phyloP scores from a whole-genome alignment of 805 yeast genomes.

The Yarrowia sp. region DNA sequence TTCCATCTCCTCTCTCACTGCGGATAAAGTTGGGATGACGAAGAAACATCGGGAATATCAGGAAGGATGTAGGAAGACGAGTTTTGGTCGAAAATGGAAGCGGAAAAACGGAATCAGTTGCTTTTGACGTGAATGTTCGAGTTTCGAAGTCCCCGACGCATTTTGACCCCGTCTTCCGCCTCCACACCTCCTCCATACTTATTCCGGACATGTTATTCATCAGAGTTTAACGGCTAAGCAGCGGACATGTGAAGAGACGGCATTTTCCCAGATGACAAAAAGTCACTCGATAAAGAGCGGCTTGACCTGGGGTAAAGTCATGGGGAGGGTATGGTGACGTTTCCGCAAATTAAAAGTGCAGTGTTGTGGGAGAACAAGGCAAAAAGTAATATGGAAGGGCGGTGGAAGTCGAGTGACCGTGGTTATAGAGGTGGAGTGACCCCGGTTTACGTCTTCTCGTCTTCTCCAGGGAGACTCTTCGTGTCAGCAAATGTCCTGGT shows the following conservation, averaged over 20 bases:
- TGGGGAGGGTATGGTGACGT: conserved; percentile 6
- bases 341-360: neutral
- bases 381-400: neutral
- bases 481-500: no score
- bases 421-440: neutral
- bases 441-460: no score
- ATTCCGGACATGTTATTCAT: conserved; percentile 7
- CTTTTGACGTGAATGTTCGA: neutral
- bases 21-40: neutral
- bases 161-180: neutral
- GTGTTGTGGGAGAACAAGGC: neutral
- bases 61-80: neutral
- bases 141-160: no score
- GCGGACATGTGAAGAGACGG: conserved; percentile 26
- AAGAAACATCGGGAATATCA: neutral
- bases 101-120: neutral
- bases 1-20: no score
- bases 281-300: conserved; percentile 20
- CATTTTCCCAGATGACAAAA: conserved; percentile 21
- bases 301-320: conserved; percentile 30
- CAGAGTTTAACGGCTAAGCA: conserved; percentile 29
- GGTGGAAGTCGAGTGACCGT: neutral
- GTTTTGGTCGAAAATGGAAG: neutral
- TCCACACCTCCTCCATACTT: neutral
- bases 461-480: no score